phyloP scores from a whole-genome alignment of 257 asterid species.

The Paraleonurus japonicus region DNA sequence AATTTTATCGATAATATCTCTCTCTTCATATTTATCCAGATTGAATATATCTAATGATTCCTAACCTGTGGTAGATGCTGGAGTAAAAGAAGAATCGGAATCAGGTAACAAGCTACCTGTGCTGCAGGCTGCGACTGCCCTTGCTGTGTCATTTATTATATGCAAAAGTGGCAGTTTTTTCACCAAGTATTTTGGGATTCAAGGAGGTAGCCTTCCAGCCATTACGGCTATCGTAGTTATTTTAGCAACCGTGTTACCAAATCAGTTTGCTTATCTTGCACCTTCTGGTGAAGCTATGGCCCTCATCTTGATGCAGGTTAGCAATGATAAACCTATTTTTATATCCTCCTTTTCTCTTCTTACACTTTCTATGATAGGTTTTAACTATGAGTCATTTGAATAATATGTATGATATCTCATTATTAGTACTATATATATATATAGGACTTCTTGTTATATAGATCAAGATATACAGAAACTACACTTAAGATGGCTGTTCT shows the following conservation, averaged over 20 bases:
- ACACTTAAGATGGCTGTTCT: too few relatives aligned
- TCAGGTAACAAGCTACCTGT: constrained; percentile 64
- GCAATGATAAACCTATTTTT: not conserved
- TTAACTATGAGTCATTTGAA: not conserved
- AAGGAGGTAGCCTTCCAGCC: constrained; percentile 86
- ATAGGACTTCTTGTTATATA: too few relatives aligned
- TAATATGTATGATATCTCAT: not conserved
- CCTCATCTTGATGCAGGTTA: constrained; percentile 83
- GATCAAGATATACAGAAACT: not conserved
- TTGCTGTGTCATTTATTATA: constrained; percentile 72
- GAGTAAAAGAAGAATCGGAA: constrained; percentile 33
- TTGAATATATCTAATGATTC: not conserved
- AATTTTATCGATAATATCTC: not conserved
- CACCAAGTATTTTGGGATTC: constrained; percentile 62
- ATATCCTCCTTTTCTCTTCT: not conserved
- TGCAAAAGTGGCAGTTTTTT: constrained; percentile 57
- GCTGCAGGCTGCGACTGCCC: constrained; percentile 67
- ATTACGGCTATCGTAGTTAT: constrained; percentile 74
- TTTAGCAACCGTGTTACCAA: constrained; percentile 74
- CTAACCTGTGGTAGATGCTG: constrained; percentile 38
- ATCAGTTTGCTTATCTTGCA: constrained; percentile 72
- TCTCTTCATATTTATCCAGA: not conserved
- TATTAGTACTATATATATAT: not conserved
- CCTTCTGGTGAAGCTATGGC: constrained; percentile 98
- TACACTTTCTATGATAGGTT: not conserved